Conservation (phyloP, 306 rosid species). For the Pyrus bretschneideri region DNA sequence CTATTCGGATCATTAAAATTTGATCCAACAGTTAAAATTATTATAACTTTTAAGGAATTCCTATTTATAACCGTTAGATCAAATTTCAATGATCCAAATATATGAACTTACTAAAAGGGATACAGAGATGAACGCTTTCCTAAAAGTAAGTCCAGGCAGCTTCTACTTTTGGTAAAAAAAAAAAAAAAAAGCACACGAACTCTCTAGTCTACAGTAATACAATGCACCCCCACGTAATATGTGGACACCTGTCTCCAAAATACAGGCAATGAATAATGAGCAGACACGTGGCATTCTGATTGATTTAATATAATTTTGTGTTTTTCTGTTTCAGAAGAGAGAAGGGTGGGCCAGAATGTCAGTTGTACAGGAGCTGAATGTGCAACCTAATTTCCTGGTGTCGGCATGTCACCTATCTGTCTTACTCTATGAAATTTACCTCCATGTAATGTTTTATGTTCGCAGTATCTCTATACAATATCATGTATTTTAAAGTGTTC, state of each 20-base stretch:
- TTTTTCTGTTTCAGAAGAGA: not conserved
- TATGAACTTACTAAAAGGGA: too few species aligned
- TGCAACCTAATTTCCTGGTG: constrained; percentile 17
- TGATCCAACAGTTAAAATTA: too few species aligned
- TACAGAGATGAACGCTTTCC: too few species aligned
- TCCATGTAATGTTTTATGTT: too few species aligned
- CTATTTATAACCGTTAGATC: too few species aligned
- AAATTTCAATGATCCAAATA: too few species aligned
- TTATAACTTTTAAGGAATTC: too few species aligned
- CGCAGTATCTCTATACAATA: too few species aligned
- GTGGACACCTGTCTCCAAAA: not conserved
- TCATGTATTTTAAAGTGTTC: accelerated
- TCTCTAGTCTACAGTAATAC: not conserved
- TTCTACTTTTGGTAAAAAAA: not conserved
- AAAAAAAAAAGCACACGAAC: too few species aligned
- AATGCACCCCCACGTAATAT: not conserved
- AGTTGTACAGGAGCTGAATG: constrained; percentile 14
- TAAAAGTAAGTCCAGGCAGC: not conserved
- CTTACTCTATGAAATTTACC: too few species aligned
- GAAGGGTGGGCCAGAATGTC: constrained; percentile 12
- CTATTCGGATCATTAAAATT: too few species aligned
- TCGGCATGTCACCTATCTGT: constrained; percentile 18
- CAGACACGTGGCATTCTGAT: not conserved
- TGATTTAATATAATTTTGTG: not conserved
- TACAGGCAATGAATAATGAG: not conserved